Percentiles rank a stretch among this genome's conserved stretches.
Conservation (phyloP, 208 protist genomes). For the Crithidia fasciculata region DNA sequence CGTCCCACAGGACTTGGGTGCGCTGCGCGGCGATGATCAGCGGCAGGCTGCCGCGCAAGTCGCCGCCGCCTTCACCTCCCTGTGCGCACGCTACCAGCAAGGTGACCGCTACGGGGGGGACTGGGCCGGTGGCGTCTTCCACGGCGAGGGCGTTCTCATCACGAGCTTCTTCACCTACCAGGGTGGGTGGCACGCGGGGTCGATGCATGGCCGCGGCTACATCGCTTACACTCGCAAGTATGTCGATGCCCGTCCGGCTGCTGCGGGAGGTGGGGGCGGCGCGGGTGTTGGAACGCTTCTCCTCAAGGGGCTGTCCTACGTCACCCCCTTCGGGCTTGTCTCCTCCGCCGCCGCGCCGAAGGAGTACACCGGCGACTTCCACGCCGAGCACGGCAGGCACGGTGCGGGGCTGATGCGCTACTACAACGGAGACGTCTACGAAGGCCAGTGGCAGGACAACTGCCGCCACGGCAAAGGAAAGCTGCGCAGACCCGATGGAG, state of each 20-base stretch:
- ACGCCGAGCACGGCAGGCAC: constrained; percentile 61
- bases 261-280: constrained; percentile 1
- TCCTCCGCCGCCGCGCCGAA: constrained; percentile 41
- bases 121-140: constrained; percentile 67
- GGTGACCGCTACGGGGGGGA: constrained; percentile 84
- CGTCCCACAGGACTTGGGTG: constrained; percentile 1
- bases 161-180: constrained; percentile 81
- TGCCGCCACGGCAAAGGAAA: constrained; percentile 66
- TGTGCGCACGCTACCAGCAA: constrained; percentile 40
- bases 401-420: constrained; percentile 74
- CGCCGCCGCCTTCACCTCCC: constrained; percentile 11
- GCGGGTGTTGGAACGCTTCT: constrained; percentile 48
- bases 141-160: constrained; percentile 79
- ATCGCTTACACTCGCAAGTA: constrained; percentile 41
- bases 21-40: not conserved
- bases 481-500: constrained; percentile 43
- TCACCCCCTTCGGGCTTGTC: constrained; percentile 75
- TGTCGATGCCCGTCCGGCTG: constrained; percentile 30
- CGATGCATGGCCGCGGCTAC: constrained; percentile 48
- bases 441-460: constrained; percentile 80
- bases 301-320: constrained; percentile 63
- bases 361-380: constrained; percentile 82
- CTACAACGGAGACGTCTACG: constrained; percentile 84
- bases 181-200: constrained; percentile 48
- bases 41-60: not conserved